These are phyloP conservation scores for Talaromyces rugulosus DNA, from an alignment of 2,329 filamentous ascomycete species.

Conservation along the genomic window DNA sequence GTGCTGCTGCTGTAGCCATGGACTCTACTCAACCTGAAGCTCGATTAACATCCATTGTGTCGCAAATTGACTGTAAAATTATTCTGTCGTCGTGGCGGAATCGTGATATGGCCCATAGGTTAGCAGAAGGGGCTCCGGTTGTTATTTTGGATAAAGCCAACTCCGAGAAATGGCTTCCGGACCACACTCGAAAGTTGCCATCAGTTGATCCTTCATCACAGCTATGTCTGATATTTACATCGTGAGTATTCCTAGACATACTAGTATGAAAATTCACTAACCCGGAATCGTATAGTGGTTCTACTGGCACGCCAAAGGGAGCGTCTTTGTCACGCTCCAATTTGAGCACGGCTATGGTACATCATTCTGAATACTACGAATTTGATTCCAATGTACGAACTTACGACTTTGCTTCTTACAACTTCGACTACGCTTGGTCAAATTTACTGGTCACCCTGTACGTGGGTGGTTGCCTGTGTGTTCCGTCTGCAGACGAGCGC, in stretches of 20 bases:
- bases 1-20: constrained; percentile 5
- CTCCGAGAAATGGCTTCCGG: background rate
- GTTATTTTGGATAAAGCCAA: background rate
- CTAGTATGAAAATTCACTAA: background rate
- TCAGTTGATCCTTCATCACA: constrained; percentile 5
- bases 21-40: constrained; percentile 7
- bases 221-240: constrained; percentile 8
- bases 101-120: background rate
- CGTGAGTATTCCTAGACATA: background rate
- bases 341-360: constrained; percentile 57
- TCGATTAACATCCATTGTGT: constrained; percentile 3
- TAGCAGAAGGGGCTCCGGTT: background rate
- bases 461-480: constrained; percentile 56
- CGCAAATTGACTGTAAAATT: background rate
- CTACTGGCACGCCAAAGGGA: constrained; percentile 49
- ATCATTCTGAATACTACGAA: constrained; percentile 52
- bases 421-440: constrained; percentile 50
- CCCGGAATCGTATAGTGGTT: background rate
- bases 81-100: background rate
- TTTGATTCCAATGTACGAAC: constrained; percentile 62
- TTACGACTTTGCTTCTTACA: constrained; percentile 54
- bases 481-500: constrained; percentile 50
- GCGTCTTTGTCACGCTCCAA: constrained; percentile 60
- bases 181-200: background rate
- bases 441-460: constrained; percentile 54